Percentiles rank a stretch among this genome's conserved stretches.
These are phyloP conservation scores for Haplosporangium sp. DNA, from an alignment of 371 early-diverging fungal species.

Conservation along the genomic window DNA sequence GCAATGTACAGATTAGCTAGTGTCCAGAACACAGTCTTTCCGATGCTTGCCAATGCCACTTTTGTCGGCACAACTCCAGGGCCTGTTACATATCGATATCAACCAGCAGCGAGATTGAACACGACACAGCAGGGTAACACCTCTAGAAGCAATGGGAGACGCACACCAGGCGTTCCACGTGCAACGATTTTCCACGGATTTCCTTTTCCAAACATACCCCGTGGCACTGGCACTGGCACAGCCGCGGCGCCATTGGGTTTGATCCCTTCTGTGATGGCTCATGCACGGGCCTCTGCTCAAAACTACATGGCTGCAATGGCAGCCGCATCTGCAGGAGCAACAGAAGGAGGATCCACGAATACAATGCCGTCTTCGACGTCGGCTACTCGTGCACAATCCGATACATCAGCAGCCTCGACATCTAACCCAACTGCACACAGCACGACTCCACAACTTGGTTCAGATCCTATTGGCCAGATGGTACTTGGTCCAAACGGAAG, in stretches of 20 bases:
- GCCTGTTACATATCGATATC: conserved; percentile 32
- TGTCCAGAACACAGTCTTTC: conserved; percentile 53
- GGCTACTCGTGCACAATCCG: neutral
- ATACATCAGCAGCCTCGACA: neutral
- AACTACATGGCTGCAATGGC: conserved; percentile 15
- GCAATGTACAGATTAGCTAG: conserved; percentile 53
- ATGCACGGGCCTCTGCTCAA: conserved; percentile 38
- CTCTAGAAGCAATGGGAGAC: neutral
- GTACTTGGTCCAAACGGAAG: conserved; percentile 36
- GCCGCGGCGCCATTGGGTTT: conserved; percentile 14
- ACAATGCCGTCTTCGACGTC: neutral
- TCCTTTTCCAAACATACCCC: conserved; percentile 16
- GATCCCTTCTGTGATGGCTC: conserved; percentile 38
- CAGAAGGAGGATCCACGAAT: neutral
- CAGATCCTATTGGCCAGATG: conserved; percentile 26
- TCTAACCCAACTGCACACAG: neutral
- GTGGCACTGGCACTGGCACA: conserved; percentile 15
- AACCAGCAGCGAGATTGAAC: conserved; percentile 15
- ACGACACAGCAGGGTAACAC: neutral
- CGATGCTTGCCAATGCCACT: conserved; percentile 50
- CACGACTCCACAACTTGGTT: conserved; percentile 9
- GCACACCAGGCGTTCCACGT: conserved; percentile 5
- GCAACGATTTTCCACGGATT: conserved; percentile 6
- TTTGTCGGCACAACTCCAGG: conserved; percentile 42
- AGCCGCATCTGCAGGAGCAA: conserved; percentile 1